phyloP scores from a whole-genome alignment of 225 moss, liverwort and hornwort species.

The Sphagnum tenellum region DNA sequence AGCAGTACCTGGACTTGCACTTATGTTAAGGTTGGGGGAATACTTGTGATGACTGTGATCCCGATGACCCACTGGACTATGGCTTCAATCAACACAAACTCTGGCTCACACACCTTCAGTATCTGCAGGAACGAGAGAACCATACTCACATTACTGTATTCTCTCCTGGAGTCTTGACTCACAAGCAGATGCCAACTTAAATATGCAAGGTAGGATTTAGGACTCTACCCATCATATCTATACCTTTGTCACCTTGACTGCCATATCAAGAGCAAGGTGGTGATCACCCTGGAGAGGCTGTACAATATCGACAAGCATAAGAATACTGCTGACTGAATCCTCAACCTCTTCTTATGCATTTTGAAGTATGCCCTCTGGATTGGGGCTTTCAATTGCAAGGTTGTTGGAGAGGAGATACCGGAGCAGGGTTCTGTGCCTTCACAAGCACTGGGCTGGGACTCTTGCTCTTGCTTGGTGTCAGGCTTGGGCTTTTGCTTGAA shows the following conservation, averaged over 20 bases:
- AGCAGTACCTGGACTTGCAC: conserved; percentile 25
- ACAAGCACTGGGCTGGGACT: conserved; percentile 30
- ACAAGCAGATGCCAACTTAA: too few species aligned
- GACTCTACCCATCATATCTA: conserved; percentile 50
- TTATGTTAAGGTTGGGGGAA: conserved; percentile 41
- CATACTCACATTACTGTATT: neutral
- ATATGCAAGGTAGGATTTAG: conserved; percentile 7
- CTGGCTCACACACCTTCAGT: conserved; percentile 39
- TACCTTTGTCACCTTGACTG: conserved; percentile 58
- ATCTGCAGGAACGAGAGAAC: conserved; percentile 11
- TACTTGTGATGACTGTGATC: conserved; percentile 24
- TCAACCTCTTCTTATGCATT: conserved; percentile 70
- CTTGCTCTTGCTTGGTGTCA: conserved; percentile 30
- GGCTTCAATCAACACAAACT: conserved; percentile 45
- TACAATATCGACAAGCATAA: conserved; percentile 65
- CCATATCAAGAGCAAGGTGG: conserved; percentile 60
- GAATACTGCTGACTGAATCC: conserved; percentile 80
- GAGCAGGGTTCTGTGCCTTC: conserved; percentile 47
- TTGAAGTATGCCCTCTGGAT: conserved; percentile 57
- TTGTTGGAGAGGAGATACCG: conserved; percentile 22
- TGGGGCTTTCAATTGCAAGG: conserved; percentile 41
- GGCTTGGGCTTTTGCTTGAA: conserved; percentile 17
- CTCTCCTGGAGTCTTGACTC: too few species aligned
- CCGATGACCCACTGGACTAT: conserved; percentile 33
- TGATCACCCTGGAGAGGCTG: conserved; percentile 52